Conservation (phyloP, 768 basidiomycete genomes). For the Xerocomellus amylosporus region DNA sequence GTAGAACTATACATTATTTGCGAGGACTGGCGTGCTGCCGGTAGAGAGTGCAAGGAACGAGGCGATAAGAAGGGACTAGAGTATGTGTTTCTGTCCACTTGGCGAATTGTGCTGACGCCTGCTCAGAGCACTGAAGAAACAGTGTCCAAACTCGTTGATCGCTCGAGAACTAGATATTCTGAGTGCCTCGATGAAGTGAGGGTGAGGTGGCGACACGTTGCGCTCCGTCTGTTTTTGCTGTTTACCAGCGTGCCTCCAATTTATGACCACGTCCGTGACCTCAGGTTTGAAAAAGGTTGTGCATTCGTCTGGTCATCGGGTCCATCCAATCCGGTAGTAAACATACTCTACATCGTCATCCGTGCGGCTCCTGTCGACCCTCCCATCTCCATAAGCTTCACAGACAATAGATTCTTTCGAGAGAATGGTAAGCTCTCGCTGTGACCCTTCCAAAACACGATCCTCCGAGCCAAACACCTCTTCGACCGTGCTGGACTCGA, state of each 20-base stretch:
- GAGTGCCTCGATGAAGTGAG: slow-evolving; percentile 64
- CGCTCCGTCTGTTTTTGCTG: not conserved
- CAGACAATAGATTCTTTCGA: slow-evolving; percentile 55
- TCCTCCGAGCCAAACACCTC: slow-evolving; percentile 41
- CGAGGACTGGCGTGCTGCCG: slow-evolving; percentile 87
- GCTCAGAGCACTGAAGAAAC: slow-evolving; percentile 64
- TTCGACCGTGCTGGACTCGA: slow-evolving; percentile 61
- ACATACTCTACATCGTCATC: slow-evolving; percentile 63
- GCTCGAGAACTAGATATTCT: slow-evolving; percentile 73
- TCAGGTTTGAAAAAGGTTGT: not conserved
- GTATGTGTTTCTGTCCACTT: slow-evolving; percentile 47
- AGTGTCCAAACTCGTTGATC: slow-evolving; percentile 78
- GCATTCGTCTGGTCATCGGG: slow-evolving; percentile 1
- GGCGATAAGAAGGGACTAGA: slow-evolving; percentile 81
- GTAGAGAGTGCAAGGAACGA: slow-evolving; percentile 85
- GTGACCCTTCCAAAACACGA: not conserved
- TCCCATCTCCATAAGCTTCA: slow-evolving; percentile 36
- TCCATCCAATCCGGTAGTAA: slow-evolving; percentile 74
- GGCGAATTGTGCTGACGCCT: not conserved
- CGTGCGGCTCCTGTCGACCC: slow-evolving; percentile 28
- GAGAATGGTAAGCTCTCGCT: slow-evolving; percentile 45
- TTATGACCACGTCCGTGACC: not conserved
- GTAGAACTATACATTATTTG: slow-evolving; percentile 88
- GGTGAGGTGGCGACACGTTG: not conserved
- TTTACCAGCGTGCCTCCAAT: no score